phyloP scores from a whole-genome alignment of 1,139 yeast genomes.

The Pichiaceae sp. region DNA sequence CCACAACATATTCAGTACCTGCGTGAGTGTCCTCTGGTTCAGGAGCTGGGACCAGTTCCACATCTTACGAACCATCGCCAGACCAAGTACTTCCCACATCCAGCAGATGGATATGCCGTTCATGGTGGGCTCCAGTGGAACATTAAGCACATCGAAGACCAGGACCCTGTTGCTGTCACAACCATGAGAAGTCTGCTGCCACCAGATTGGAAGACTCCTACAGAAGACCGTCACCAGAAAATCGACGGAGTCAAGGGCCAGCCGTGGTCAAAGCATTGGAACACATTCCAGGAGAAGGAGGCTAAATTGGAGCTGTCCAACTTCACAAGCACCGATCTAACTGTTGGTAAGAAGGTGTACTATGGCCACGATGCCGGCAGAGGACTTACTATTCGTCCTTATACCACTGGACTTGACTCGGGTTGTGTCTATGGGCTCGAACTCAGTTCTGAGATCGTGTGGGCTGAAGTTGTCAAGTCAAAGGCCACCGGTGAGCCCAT shows the following conservation, averaged over 20 bases:
- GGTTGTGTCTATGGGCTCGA: conserved; percentile 74
- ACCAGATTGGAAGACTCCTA: conserved; percentile 47
- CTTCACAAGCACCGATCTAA: conserved; percentile 6
- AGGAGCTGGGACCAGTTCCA: conserved; percentile 55
- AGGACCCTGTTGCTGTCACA: conserved; percentile 51
- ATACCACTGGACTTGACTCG: conserved; percentile 72
- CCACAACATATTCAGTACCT: conserved; percentile 54
- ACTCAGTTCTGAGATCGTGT: conserved; percentile 57
- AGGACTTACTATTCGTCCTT: conserved; percentile 60
- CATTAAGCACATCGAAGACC: conserved; percentile 40
- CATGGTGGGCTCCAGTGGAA: conserved; percentile 77
- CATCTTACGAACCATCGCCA: conserved; percentile 17
- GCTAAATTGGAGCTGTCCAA: conserved; percentile 7
- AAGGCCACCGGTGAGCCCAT: conserved; percentile 10
- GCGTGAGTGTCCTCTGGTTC: conserved; percentile 55
- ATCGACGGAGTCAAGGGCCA: conserved; percentile 58
- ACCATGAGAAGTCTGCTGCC: conserved; percentile 55
- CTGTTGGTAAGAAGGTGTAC: conserved; percentile 43
- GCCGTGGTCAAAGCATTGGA: conserved; percentile 56
- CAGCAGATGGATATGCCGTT: conserved; percentile 54
- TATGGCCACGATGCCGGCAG: conserved; percentile 87
- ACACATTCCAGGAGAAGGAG: conserved; percentile 31
- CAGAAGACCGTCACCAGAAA: conserved; percentile 39
- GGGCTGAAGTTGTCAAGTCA: conserved; percentile 20
- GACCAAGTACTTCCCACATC: conserved; percentile 13